Evolutionary conservation across 305 asterid species (phyloP).

Genomic region (Solanum chacoense): DNA sequence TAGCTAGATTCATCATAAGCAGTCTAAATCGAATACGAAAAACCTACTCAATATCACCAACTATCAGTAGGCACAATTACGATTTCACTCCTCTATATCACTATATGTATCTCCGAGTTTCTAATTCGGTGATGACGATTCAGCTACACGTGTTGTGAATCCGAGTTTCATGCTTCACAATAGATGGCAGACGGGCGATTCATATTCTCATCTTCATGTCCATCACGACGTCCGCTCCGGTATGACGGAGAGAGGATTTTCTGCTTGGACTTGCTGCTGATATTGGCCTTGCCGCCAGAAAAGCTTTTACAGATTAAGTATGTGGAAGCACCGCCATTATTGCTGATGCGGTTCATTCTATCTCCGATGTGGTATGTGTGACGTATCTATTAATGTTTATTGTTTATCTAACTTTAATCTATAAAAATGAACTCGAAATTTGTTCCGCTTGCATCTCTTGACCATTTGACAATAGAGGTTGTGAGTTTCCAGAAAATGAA

Average conservation of each 20-base stretch:
- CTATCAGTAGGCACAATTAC: slow-evolving; percentile 8
- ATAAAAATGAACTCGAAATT: not conserved
- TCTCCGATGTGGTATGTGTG: slow-evolving; percentile 82
- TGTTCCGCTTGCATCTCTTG: not conserved
- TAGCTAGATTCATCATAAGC: slow-evolving; percentile 28
- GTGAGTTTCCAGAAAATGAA: not conserved
- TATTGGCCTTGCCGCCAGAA: slow-evolving; percentile 76
- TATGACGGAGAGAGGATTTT: slow-evolving; percentile 70
- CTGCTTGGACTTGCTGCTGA: slow-evolving; percentile 86
- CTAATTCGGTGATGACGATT: slow-evolving; percentile 3
- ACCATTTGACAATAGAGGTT: not conserved
- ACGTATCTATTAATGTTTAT: not conserved
- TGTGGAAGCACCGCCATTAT: slow-evolving; percentile 91
- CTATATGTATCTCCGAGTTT: slow-evolving; percentile 12
- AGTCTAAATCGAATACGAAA: slow-evolving; percentile 25
- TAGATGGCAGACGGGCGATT: slow-evolving; percentile 78
- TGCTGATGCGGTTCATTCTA: slow-evolving; percentile 91
- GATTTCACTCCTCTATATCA: slow-evolving; percentile 6
- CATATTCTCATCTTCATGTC: slow-evolving; percentile 19
- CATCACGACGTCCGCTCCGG: slow-evolving; percentile 33
- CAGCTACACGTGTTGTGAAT: slow-evolving; percentile 15
- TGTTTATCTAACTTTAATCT: not conserved
- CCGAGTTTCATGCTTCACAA: slow-evolving; percentile 37
- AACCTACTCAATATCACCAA: slow-evolving; percentile 3
- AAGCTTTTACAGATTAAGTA: slow-evolving; percentile 67